Percentiles rank a stretch among this genome's conserved stretches.
Conservation (phyloP, 2,329 filamentous ascomycete species). For the Scedosporium aurantiacum region DNA sequence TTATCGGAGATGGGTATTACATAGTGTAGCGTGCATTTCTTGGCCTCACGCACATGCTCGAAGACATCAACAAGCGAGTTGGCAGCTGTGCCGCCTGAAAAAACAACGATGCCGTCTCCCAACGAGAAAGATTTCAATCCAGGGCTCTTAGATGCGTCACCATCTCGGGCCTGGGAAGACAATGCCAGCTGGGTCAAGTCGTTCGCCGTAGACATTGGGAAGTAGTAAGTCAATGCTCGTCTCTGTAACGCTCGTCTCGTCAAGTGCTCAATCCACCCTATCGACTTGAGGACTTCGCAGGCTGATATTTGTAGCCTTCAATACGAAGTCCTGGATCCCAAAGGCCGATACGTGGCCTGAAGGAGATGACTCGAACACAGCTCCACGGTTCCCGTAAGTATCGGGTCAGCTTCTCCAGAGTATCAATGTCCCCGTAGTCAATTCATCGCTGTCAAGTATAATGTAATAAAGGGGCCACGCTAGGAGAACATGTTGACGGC, state of each 20-base stretch:
- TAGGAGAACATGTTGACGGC: no score
- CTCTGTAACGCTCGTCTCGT: neutral
- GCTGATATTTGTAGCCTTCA: neutral
- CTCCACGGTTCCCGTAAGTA: neutral
- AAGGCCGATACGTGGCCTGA: neutral
- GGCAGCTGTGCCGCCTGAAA: constrained; percentile 88
- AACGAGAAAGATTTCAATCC: neutral
- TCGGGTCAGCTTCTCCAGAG: neutral
- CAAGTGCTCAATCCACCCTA: neutral
- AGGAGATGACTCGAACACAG: neutral
- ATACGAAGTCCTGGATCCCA: neutral
- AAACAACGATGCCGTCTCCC: constrained; percentile 58
- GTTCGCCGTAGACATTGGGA: neutral
- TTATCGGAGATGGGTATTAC: constrained; percentile 95
- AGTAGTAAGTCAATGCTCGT: neutral
- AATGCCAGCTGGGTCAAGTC: neutral
- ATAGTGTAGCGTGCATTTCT: constrained; percentile 61
- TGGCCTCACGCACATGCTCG: constrained; percentile 51
- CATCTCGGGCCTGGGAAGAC: neutral
- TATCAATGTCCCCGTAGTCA: neutral
- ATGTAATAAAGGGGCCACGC: no score
- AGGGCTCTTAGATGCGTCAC: neutral
- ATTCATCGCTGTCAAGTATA: neutral
- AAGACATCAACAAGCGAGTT: constrained; percentile 93
- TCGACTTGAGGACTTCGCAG: neutral